Conservation (phyloP, 129 eudicot species). For the Deinandra increscens region DNA sequence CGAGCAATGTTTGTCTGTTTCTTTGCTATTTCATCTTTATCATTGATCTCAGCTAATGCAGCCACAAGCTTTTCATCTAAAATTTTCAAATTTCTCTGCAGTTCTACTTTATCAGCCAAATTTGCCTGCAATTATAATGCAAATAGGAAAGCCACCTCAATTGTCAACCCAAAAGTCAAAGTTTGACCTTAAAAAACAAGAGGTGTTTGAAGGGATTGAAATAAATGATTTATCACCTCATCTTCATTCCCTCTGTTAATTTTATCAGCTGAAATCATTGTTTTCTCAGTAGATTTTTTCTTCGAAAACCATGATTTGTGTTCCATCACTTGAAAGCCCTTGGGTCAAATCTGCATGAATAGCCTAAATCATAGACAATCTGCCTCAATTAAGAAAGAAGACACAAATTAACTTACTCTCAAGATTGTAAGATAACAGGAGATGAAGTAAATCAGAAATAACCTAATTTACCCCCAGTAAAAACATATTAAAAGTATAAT, state of each 20-base stretch:
- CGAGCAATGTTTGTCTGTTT: slow-evolving; percentile 63
- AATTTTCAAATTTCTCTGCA: slow-evolving; percentile 49
- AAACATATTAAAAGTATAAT: slow-evolving; percentile 8
- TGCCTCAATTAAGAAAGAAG: slow-evolving; percentile 15
- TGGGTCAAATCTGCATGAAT: slow-evolving; percentile 20
- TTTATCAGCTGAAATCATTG: slow-evolving; percentile 41
- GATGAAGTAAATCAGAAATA: background rate
- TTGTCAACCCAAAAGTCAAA: slow-evolving; percentile 7
- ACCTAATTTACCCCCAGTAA: slow-evolving; percentile 3
- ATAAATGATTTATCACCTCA: slow-evolving; percentile 34
- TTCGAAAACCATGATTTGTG: slow-evolving; percentile 70
- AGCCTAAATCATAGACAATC: slow-evolving; percentile 23
- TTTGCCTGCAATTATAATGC: slow-evolving; percentile 38
- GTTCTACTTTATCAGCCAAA: slow-evolving; percentile 46
- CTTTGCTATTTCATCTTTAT: slow-evolving; percentile 58
- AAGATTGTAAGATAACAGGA: background rate
- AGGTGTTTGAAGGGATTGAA: background rate
- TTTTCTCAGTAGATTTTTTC: slow-evolving; percentile 63
- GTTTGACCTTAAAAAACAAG: slow-evolving; percentile 7
- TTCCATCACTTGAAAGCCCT: slow-evolving; percentile 44
- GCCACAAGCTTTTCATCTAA: slow-evolving; percentile 60
- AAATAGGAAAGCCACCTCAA: slow-evolving; percentile 6
- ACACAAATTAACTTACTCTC: background rate
- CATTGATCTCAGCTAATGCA: slow-evolving; percentile 53
- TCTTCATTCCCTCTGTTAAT: slow-evolving; percentile 44